Conservation (phyloP, 345 rosid genomes). For the Aquilaria sinensis region DNA sequence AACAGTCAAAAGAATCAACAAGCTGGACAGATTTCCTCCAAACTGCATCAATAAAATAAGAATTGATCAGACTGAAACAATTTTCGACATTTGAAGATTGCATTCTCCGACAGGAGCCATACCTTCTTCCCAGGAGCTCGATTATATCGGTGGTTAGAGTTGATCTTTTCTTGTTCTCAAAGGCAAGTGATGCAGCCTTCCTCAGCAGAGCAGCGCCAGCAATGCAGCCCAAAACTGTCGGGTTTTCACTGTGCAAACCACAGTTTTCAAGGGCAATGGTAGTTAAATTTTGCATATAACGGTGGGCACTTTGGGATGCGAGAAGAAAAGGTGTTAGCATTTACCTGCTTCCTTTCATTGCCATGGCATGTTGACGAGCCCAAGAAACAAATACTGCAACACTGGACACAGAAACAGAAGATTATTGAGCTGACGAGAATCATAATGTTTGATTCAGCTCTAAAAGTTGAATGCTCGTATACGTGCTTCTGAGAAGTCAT, state of each 20-base stretch:
- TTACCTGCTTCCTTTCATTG: slow-evolving; percentile 19
- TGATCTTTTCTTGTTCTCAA: slow-evolving; percentile 56
- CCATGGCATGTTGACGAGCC: slow-evolving; percentile 45
- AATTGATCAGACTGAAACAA: not conserved
- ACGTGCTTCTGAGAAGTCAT: not conserved
- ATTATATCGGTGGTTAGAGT: slow-evolving; percentile 85
- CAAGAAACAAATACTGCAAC: slow-evolving; percentile 86
- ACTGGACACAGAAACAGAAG: slow-evolving; percentile 26
- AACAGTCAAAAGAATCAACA: slow-evolving; percentile 12
- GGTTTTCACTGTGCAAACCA: slow-evolving; percentile 23
- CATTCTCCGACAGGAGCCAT: slow-evolving; percentile 1
- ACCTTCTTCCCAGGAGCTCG: slow-evolving; percentile 72
- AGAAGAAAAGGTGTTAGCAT: too few relatives aligned
- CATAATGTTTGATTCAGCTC: not conserved
- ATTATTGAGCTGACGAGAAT: not conserved
- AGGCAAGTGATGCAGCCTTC: slow-evolving; percentile 82
- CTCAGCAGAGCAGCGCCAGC: slow-evolving; percentile 85
- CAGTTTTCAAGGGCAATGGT: too few relatives aligned
- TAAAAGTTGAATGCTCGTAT: slow-evolving; percentile 6
- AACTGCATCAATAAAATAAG: slow-evolving; percentile 28
- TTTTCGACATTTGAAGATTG: not conserved
- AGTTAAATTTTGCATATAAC: too few relatives aligned
- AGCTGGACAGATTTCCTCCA: slow-evolving; percentile 64
- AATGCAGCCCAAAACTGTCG: slow-evolving; percentile 79
- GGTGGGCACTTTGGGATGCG: slow-evolving; percentile 14